Conservation (phyloP, 352 stramenopile genomes). For the Globisporangium perplexum region DNA sequence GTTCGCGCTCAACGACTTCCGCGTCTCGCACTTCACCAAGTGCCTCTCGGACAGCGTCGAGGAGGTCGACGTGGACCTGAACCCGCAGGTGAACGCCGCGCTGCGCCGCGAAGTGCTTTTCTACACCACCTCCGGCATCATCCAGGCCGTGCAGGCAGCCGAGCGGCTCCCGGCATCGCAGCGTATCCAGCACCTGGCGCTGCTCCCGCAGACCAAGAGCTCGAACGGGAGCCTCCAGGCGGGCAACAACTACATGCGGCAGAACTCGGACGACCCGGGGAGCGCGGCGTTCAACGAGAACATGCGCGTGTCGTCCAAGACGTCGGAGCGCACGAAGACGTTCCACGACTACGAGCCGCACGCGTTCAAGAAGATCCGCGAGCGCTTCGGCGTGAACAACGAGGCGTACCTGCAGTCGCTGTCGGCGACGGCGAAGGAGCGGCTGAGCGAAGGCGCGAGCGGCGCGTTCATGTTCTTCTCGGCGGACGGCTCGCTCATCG, state of each 20-base stretch:
- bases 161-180: slow-evolving; percentile 68
- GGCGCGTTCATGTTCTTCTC: slow-evolving; percentile 93
- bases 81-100: slow-evolving; percentile 85
- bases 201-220: slow-evolving; percentile 71
- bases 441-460: slow-evolving; percentile 82
- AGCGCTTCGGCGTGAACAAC: slow-evolving; percentile 82
- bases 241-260: slow-evolving; percentile 39
- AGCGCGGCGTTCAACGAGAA: slow-evolving; percentile 64
- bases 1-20: slow-evolving; percentile 86
- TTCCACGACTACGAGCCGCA: slow-evolving; percentile 88
- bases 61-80: slow-evolving; percentile 77
- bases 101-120: slow-evolving; percentile 85
- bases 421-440: slow-evolving; percentile 82
- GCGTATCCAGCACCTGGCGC: slow-evolving; percentile 76
- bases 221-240: slow-evolving; percentile 16
- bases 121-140: slow-evolving; percentile 89
- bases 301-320: slow-evolving; percentile 59
- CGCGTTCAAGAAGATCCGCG: slow-evolving; percentile 86
- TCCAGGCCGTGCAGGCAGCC: slow-evolving; percentile 79
- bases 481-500: slow-evolving; percentile 81
- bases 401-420: slow-evolving; percentile 80
- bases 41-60: slow-evolving; percentile 48
- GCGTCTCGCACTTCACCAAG: slow-evolving; percentile 66
- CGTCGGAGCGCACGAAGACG: slow-evolving; percentile 73
- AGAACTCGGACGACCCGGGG: slow-evolving; percentile 35